Evolutionary conservation across 805 yeast genomes (phyloP).

Genomic region (Candida methanosorbosa): DNA sequence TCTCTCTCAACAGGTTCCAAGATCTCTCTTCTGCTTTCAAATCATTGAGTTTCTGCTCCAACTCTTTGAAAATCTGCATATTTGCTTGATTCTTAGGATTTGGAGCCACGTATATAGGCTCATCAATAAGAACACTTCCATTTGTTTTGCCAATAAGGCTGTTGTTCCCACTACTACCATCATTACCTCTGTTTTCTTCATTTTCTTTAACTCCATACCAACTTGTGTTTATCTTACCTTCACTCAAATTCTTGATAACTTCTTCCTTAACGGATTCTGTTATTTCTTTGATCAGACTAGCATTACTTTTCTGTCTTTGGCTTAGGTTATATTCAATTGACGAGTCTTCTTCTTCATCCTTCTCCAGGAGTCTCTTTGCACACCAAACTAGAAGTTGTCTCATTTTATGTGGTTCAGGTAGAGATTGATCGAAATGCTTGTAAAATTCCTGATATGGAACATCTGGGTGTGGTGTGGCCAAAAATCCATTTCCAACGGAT

Average conservation of each 20-base stretch:
- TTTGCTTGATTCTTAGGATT: constrained; percentile 56
- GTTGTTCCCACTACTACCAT: constrained; percentile 9
- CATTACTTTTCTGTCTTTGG: constrained; percentile 14
- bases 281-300: constrained; percentile 29
- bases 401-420: constrained; percentile 71
- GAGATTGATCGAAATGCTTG: constrained; percentile 49
- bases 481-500: constrained; percentile 66
- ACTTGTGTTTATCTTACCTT: constrained; percentile 53
- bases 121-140: too few species aligned
- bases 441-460: constrained; percentile 46
- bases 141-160: too few species aligned
- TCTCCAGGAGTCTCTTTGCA: constrained; percentile 36
- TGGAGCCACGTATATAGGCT: constrained; percentile 32
- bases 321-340: constrained; percentile 8
- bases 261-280: constrained; percentile 62
- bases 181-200: constrained; percentile 13
- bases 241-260: constrained; percentile 45
- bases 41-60: constrained; percentile 32
- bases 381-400: constrained; percentile 66
- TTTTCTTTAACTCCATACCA: constrained; percentile 48
- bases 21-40: constrained; percentile 36
- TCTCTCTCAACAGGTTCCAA: constrained; percentile 30
- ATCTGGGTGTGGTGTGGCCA: constrained; percentile 57
- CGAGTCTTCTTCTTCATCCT: constrained; percentile 19
- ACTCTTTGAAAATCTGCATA: constrained; percentile 34